Percentiles rank a stretch among this genome's conserved stretches.
Evolutionary conservation across 306 rosid species (phyloP).

Genomic region (Medicago lupulina): DNA sequence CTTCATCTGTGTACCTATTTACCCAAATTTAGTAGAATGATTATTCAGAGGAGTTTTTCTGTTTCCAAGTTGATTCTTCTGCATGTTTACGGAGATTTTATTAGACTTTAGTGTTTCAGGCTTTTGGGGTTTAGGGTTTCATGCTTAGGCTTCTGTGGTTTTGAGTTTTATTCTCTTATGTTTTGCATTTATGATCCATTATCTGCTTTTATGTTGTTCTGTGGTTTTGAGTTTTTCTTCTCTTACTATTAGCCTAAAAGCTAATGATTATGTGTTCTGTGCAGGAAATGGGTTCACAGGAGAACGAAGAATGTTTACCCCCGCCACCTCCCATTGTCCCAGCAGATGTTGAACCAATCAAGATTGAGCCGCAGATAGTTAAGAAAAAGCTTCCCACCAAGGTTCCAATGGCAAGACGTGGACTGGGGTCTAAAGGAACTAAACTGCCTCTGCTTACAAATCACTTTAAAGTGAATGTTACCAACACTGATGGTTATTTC

Average conservation of each 20-base stretch:
- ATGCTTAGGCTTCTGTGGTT: too few relatives aligned
- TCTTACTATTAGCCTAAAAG: too few relatives aligned
- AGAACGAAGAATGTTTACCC: constrained; percentile 54
- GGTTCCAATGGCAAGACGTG: constrained; percentile 76
- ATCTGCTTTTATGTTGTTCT: too few relatives aligned
- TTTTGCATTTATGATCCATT: too few relatives aligned
- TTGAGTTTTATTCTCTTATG: too few relatives aligned
- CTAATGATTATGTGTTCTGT: too few relatives aligned
- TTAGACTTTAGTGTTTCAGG: too few relatives aligned
- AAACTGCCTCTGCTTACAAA: constrained; percentile 67
- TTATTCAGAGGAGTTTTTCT: too few relatives aligned
- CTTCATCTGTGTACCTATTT: background rate
- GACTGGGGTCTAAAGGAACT: constrained; percentile 65
- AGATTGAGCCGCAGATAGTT: constrained; percentile 36
- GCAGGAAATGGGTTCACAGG: constrained; percentile 61
- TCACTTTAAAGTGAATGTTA: constrained; percentile 75
- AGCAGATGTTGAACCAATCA: constrained; percentile 63
- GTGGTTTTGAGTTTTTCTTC: too few relatives aligned
- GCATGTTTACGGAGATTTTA: too few relatives aligned
- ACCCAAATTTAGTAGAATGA: background rate
- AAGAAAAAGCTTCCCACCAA: constrained; percentile 60
- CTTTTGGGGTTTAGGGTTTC: too few relatives aligned
- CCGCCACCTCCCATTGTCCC: constrained; percentile 91
- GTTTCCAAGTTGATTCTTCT: too few relatives aligned
- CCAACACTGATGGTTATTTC: constrained; percentile 65